Percentiles rank a stretch among this genome's conserved stretches.
Conservation (phyloP, 2,329 filamentous ascomycete genomes). For the Myriosclerotinia scirpicola region DNA sequence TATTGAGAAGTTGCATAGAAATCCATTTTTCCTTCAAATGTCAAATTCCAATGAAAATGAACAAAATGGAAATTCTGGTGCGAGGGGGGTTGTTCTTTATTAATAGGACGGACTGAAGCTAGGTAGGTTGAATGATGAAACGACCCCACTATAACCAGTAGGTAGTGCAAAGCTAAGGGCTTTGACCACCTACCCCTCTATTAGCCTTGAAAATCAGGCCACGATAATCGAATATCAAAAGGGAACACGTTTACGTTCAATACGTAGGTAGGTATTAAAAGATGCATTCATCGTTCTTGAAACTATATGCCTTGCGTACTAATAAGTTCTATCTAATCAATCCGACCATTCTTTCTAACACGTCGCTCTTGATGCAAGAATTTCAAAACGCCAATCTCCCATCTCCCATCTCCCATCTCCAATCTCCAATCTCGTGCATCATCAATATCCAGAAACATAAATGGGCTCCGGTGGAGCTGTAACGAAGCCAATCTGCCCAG, state of each 20-base stretch:
- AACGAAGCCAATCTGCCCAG: neutral
- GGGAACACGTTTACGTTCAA: no score
- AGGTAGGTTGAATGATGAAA: neutral
- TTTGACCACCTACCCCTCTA: no score
- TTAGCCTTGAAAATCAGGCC: no score
- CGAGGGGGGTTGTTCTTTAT: slow-evolving; percentile 46
- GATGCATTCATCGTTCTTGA: neutral
- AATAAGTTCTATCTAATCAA: neutral
- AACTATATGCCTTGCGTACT: neutral
- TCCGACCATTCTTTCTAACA: neutral
- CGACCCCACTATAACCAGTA: slow-evolving; percentile 11
- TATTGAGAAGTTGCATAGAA: slow-evolving; percentile 66
- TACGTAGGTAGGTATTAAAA: no score
- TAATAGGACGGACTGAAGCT: no score
- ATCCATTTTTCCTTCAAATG: slow-evolving; percentile 58
- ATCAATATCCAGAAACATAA: neutral
- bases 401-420: no score
- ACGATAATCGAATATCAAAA: no score
- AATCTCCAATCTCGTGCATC: neutral
- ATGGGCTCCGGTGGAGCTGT: neutral
- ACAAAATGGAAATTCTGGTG: neutral
- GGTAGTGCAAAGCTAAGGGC: no score
- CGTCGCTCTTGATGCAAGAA: slow-evolving; percentile 7
- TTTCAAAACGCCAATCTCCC: neutral
- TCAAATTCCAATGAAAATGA: slow-evolving; percentile 36